These are phyloP conservation scores for Westerdykella ornata DNA, from an alignment of 2,329 filamentous ascomycete genomes.

Conservation along the genomic window DNA sequence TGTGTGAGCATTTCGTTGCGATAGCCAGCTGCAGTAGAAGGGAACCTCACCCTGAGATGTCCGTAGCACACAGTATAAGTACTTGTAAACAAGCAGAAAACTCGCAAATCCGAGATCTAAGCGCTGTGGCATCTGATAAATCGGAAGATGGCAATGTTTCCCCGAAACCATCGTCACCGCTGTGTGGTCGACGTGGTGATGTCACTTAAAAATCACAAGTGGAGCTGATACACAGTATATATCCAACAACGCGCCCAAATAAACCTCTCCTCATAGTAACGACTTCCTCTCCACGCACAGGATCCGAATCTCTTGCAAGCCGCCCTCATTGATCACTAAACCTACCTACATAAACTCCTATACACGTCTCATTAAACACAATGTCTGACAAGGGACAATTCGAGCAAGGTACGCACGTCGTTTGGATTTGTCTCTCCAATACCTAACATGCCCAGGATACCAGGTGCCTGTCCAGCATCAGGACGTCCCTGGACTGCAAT, in stretches of 20 bases:
- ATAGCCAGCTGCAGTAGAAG: no score
- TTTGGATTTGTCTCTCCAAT: neutral
- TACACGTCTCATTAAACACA: neutral
- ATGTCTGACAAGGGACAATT: conserved; percentile 31
- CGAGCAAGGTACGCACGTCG: conserved; percentile 24
- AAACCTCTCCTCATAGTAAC: neutral
- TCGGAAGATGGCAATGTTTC: neutral
- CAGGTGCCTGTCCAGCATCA: conserved; percentile 47
- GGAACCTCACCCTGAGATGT: no score
- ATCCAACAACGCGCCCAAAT: neutral
- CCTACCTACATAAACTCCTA: neutral
- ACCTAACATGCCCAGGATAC: conserved; percentile 37
- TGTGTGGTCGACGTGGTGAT: conserved; percentile 1
- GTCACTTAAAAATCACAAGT: conserved; percentile 4
- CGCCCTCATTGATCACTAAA: neutral
- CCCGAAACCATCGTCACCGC: no score
- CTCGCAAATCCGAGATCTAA: no score
- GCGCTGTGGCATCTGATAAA: no score
- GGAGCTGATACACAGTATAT: no score
- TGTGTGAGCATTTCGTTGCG: no score
- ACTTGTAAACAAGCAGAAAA: no score
- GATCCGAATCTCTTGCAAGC: neutral
- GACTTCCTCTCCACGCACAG: neutral
- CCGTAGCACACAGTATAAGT: no score
- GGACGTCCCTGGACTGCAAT: conserved; percentile 48